Evolutionary conservation across 495 filamentous ascomycete genomes (phyloP), one percentile per base, ranked within the genome.

Genomic region (Hypoxylon lienhwacheense): DNA sequence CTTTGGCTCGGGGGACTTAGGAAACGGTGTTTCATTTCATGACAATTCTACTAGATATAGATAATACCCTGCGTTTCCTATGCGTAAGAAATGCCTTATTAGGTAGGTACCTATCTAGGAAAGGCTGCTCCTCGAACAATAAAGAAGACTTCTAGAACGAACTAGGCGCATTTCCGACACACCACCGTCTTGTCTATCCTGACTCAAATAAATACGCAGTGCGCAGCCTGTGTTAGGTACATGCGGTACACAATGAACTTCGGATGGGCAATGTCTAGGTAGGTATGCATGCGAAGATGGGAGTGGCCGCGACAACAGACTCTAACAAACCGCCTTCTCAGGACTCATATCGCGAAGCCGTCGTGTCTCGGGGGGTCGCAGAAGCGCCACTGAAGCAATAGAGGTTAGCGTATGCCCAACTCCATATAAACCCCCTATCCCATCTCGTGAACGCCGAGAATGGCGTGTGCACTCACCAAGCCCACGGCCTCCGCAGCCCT

Each of bases 291-390:
- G n/a, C n/a, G n/a, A n/a, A n/a, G n/a, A n/a, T n/a, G n/a, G n/a
- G n/a, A n/a, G n/a, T n/a, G n/a, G n/a, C n/a, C n/a, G n/a, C n/a
- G n/a, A n/a, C n/a, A n/a, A n/a, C n/a, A n/a, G n/a, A n/a, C n/a
- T n/a, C n/a, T n/a, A n/a, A n/a, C n/a, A n/a, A n/a, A n/a, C n/a
- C n/a, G n/a, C n/a, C n/a, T n/a, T 26, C 52, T 20, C 12, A 17
- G 1, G 5, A 16, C 0, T 79, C 64, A 89, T 17, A 91, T 71
- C 66, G 83, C 85, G 67, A 88, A 90, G 3, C 82, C 83, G 47
- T 83, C 79, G 56, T 90, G 79, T 53, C 79, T 79, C 22, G 86
- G 82, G 10, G 81, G 77, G 47, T 90, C 86, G 34, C 81, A 82
- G 56, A 92, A 88, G 24, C 86, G 70, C 86, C 86, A 91, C 50